These are phyloP conservation scores for Malus orientalis DNA, from an alignment of 306 rosid species.

Conservation along the genomic window DNA sequence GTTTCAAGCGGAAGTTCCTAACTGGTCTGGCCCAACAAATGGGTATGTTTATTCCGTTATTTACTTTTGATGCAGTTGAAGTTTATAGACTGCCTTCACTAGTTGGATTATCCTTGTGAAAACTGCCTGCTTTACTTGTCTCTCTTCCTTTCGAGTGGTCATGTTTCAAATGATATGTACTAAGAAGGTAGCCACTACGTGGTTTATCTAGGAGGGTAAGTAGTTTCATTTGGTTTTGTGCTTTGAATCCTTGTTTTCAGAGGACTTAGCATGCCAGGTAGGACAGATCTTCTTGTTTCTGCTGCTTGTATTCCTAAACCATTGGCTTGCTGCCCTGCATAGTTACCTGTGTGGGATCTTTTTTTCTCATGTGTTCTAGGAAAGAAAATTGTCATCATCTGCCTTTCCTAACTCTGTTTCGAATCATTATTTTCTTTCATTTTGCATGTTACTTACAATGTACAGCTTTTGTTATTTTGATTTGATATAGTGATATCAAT, in stretches of 20 bases:
- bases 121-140: neutral
- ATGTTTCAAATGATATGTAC: neutral
- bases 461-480: constrained; percentile 16
- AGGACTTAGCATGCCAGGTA: neutral
- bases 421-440: neutral
- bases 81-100: neutral
- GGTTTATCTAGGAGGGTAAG: neutral
- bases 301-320: neutral
- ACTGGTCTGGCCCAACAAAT: constrained; percentile 61
- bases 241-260: neutral
- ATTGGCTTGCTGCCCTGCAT: neutral
- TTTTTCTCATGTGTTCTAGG: neutral
- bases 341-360: neutral
- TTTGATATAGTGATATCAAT: constrained; percentile 47
- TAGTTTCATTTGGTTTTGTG: neutral
- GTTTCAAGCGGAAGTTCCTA: constrained; percentile 82
- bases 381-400: neutral
- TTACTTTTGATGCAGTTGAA: neutral
- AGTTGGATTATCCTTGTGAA: neutral
- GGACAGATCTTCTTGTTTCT: neutral
- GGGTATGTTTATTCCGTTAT: constrained; percentile 40
- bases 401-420: neutral
- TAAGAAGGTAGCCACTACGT: neutral
- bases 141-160: neutral
- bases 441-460: constrained; percentile 9